A percentile compares a stretch with the other conserved stretches of the same genome.
phyloP scores from a whole-genome alignment of 78 protist genomes.

The Planoprotostelium fungivorum region DNA sequence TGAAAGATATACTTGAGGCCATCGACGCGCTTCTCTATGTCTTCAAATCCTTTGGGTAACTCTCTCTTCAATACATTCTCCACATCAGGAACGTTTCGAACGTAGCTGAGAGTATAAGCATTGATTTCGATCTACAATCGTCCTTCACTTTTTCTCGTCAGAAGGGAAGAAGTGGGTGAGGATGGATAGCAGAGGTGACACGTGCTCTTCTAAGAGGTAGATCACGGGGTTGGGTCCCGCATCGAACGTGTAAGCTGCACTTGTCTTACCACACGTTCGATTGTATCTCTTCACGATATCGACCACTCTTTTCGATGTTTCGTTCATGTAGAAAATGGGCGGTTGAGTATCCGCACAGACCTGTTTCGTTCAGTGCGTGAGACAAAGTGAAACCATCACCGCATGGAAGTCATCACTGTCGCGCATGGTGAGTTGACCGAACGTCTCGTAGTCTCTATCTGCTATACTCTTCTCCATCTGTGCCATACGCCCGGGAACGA shows the following conservation, averaged over 20 bases:
- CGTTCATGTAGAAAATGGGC: conserved; percentile 92
- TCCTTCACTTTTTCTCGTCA: no score
- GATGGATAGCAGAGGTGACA: conserved; percentile 28
- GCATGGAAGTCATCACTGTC: conserved; percentile 45
- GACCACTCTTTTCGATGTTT: conserved; percentile 68
- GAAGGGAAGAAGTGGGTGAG: conserved; percentile 60
- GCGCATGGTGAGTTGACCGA: conserved; percentile 89
- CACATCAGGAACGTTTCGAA: no score
- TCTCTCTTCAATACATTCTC: no score
- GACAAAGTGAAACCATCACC: background rate
- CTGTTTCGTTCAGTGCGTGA: background rate
- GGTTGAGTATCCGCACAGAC: conserved; percentile 90
- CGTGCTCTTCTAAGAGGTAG: conserved; percentile 32
- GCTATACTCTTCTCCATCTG: conserved; percentile 70
- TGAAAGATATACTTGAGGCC: no score
- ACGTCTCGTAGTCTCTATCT: conserved; percentile 67
- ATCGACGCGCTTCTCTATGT: no score
- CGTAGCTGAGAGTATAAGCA: no score
- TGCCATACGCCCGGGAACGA: conserved; percentile 75
- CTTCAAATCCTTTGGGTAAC: no score
- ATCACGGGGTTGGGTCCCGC: conserved; percentile 98
- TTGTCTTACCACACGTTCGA: conserved; percentile 7
- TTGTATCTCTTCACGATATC: conserved; percentile 63
- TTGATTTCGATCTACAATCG: no score
- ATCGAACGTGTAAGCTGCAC: conserved; percentile 97